phyloP scores from a whole-genome alignment of 257 asterid genomes.

The Mentha longifolia region DNA sequence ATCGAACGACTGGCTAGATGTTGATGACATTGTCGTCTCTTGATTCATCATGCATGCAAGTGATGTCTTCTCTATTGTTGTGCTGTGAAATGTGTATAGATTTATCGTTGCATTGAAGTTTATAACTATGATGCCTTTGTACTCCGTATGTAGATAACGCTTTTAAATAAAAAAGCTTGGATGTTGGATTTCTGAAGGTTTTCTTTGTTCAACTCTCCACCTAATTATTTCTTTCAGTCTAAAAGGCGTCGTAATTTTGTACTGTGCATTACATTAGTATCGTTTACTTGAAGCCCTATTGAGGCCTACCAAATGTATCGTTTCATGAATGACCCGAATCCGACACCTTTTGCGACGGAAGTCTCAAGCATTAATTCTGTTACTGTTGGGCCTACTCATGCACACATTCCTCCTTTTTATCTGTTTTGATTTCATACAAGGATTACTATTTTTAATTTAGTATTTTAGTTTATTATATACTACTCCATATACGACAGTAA shows the following conservation, averaged over 20 bases:
- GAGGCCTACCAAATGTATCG: too few species aligned
- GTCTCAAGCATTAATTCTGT: too few species aligned
- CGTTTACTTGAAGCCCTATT: too few species aligned
- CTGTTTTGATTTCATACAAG: too few species aligned
- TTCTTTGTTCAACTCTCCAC: not conserved
- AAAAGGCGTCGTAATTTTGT: not conserved
- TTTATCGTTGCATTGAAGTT: slow-evolving; percentile 28
- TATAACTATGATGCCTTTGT: slow-evolving; percentile 20
- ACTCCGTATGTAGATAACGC: slow-evolving; percentile 13
- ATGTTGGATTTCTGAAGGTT: slow-evolving; percentile 31
- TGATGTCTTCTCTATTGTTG: slow-evolving; percentile 24
- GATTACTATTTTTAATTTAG: too few species aligned
- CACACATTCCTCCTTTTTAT: too few species aligned
- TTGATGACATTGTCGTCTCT: slow-evolving; percentile 65
- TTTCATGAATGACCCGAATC: too few species aligned
- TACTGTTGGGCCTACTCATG: too few species aligned
- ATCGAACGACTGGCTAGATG: slow-evolving; percentile 73
- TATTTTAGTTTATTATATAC: too few species aligned
- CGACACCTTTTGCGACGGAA: too few species aligned
- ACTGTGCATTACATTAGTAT: not conserved
- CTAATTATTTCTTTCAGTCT: too few species aligned
- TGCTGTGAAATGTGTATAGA: slow-evolving; percentile 35
- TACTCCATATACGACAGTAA: too few species aligned
- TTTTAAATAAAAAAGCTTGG: slow-evolving; percentile 32
- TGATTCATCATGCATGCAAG: slow-evolving; percentile 37